Conservation (phyloP, 139 green algal species). For the Chlorella sp. region DNA sequence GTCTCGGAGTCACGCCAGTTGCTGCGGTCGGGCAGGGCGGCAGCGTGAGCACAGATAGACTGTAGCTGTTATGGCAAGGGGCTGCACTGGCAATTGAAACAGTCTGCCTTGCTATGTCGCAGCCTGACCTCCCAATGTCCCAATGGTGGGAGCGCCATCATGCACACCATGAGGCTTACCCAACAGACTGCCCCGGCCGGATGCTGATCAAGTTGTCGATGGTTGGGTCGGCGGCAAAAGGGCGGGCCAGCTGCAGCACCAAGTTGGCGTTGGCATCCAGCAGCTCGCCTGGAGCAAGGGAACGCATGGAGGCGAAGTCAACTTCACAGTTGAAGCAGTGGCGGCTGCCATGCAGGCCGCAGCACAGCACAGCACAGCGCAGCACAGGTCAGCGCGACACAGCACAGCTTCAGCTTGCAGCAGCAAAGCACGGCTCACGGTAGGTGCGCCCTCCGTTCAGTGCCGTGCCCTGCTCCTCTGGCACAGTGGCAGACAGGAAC, state of each 20-base stretch:
- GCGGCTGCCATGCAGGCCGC: not conserved
- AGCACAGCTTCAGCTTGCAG: not conserved
- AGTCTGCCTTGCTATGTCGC: too few relatives aligned
- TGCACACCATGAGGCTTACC: not conserved
- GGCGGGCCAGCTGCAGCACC: not conserved
- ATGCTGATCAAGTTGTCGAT: not conserved
- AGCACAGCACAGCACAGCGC: not conserved
- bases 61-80: too few relatives aligned
- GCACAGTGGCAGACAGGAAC: not conserved
- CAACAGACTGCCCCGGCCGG: not conserved
- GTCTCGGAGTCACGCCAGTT: constrained; percentile 2
- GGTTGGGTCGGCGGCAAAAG: not conserved
- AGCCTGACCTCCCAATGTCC: too few relatives aligned
- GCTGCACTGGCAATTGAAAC: too few relatives aligned
- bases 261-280: not conserved
- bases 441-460: not conserved
- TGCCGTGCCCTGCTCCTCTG: not conserved
- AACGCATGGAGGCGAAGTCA: not conserved
- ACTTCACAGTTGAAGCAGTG: too few relatives aligned
- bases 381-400: not conserved
- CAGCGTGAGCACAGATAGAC: too few relatives aligned
- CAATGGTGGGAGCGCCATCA: not conserved
- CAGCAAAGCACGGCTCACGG: not conserved
- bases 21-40: not conserved
- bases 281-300: not conserved